Conservation (phyloP, 2,329 filamentous ascomycete genomes). For the Trichoderma sp. region DNA sequence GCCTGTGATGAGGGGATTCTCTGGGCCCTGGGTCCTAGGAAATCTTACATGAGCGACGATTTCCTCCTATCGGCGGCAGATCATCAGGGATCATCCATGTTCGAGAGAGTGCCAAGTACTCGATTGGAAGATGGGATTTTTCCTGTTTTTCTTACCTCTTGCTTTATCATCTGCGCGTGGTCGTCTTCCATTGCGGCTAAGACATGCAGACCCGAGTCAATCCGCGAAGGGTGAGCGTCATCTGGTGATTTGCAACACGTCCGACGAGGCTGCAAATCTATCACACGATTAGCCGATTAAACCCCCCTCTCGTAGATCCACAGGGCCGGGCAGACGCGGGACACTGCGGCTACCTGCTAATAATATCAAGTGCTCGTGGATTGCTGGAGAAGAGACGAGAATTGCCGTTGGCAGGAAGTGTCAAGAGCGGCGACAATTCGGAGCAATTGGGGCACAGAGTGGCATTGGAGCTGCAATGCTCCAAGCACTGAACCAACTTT, state of each 20-base stretch:
- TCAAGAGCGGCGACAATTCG: slow-evolving; percentile 9
- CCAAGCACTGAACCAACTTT: no score
- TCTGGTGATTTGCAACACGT: slow-evolving; percentile 12
- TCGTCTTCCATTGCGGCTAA: not conserved
- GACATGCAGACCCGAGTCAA: slow-evolving; percentile 7
- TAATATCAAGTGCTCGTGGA: no score
- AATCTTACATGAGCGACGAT: slow-evolving; percentile 27
- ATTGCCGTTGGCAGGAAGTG: not conserved
- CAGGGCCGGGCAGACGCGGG: slow-evolving; percentile 12
- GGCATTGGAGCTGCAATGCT: not conserved
- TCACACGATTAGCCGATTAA: not conserved
- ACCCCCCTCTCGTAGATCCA: slow-evolving; percentile 13
- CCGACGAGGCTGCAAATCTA: slow-evolving; percentile 17
- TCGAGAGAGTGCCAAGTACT: slow-evolving; percentile 12
- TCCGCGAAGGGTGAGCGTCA: slow-evolving; percentile 1
- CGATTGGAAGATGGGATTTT: not conserved
- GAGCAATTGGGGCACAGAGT: slow-evolving; percentile 10
- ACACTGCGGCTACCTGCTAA: slow-evolving; percentile 3
- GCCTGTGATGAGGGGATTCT: slow-evolving; percentile 20
- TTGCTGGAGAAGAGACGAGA: not conserved
- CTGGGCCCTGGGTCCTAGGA: slow-evolving; percentile 8
- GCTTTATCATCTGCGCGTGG: not conserved
- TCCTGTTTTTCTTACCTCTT: slow-evolving; percentile 2
- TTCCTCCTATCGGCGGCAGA: not conserved
- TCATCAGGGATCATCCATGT: slow-evolving; percentile 26